A percentile compares a stretch with the other conserved stretches of the same genome.
Conservation (phyloP, 2,329 filamentous ascomycete genomes). For the Trichoderma sp. region DNA sequence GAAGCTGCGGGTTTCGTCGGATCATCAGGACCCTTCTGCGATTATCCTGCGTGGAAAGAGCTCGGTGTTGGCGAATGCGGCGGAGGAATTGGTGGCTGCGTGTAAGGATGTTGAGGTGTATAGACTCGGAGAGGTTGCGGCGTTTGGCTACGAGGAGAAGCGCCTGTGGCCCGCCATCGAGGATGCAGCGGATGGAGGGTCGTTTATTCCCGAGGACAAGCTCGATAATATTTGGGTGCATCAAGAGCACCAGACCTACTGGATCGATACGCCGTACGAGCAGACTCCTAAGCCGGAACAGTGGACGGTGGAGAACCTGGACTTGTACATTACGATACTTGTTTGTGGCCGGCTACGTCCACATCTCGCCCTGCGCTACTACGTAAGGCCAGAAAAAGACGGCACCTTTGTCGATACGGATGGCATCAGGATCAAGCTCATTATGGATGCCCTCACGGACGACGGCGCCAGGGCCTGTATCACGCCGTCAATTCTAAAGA, state of each 20-base stretch:
- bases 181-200: conserved; percentile 30
- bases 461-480: conserved; percentile 36
- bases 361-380: conserved; percentile 38
- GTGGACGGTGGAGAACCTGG: conserved; percentile 47
- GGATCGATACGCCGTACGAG: conserved; percentile 39
- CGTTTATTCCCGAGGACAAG: conserved; percentile 27
- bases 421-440: conserved; percentile 40
- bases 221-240: conserved; percentile 39
- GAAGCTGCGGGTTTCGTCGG: conserved; percentile 37
- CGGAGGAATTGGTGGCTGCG: conserved; percentile 36
- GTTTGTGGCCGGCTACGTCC: conserved; percentile 40
- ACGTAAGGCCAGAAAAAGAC: conserved; percentile 33
- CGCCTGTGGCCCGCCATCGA: conserved; percentile 41
- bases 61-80: conserved; percentile 35
- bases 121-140: conserved; percentile 39
- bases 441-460: conserved; percentile 44
- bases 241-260: conserved; percentile 34
- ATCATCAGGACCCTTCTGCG: conserved; percentile 35
- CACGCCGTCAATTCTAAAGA: conserved; percentile 44
- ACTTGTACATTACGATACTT: conserved; percentile 46
- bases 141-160: conserved; percentile 38
- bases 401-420: conserved; percentile 40
- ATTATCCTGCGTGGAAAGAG: conserved; percentile 38
- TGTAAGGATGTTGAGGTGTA: conserved; percentile 38
- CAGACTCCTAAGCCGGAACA: conserved; percentile 40